Evolutionary conservation across 2,329 filamentous ascomycete species (phyloP).

Genomic region (Alternaria sp.): DNA sequence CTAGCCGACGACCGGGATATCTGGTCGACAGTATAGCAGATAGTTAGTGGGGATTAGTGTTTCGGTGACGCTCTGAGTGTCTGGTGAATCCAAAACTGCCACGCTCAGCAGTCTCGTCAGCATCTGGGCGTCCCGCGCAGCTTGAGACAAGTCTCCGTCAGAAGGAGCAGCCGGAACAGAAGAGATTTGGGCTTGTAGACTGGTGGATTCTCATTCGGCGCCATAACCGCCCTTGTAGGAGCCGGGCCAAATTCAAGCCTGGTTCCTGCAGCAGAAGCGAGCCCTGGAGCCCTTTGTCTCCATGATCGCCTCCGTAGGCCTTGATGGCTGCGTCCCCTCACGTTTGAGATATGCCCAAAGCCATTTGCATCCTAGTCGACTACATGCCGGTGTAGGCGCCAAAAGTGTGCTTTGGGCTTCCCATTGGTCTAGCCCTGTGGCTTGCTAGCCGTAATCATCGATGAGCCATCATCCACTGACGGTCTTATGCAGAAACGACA

Average conservation of each 20-base stretch:
- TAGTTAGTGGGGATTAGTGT: constrained; percentile 20
- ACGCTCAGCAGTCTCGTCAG: constrained; percentile 29
- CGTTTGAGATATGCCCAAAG: constrained; percentile 13
- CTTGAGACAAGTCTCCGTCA: constrained; percentile 24
- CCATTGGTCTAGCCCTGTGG: constrained; percentile 18
- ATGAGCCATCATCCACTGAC: constrained; percentile 10
- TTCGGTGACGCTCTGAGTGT: constrained; percentile 14
- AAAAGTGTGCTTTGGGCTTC: neutral
- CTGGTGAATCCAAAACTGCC: constrained; percentile 16
- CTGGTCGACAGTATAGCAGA: constrained; percentile 15
- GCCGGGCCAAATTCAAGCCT: constrained; percentile 16
- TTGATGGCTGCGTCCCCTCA: constrained; percentile 15
- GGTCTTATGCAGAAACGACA: constrained; percentile 2
- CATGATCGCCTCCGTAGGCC: constrained; percentile 20
- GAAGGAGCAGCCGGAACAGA: constrained; percentile 13
- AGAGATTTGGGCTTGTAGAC: constrained; percentile 12
- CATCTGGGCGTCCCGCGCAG: constrained; percentile 17
- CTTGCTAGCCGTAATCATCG: constrained; percentile 21
- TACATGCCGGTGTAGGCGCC: constrained; percentile 10
- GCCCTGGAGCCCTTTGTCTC: constrained; percentile 19
- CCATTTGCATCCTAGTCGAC: constrained; percentile 9
- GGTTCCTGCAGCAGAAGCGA: constrained; percentile 29
- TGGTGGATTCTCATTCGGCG: constrained; percentile 20
- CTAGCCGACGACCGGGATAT: constrained; percentile 35
- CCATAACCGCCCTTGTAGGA: constrained; percentile 23